These are phyloP conservation scores for Strobilomyces echinocephalus DNA, from an alignment of 768 basidiomycete species.

Conservation along the genomic window DNA sequence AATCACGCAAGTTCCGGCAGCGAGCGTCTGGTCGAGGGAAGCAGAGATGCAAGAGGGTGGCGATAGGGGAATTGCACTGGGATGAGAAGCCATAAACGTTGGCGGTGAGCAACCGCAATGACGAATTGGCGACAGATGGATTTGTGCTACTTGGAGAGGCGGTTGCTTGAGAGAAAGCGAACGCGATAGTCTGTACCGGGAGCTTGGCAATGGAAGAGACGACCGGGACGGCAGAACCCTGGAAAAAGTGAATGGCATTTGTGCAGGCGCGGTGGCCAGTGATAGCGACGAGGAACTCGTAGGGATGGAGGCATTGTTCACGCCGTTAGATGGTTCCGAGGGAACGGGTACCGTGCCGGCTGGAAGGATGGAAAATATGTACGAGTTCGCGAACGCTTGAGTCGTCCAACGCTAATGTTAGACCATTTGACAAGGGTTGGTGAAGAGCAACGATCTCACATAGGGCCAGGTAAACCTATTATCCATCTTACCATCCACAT, in stretches of 20 bases:
- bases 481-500: conserved; percentile 50
- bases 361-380: conserved; percentile 71
- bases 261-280: conserved; percentile 22
- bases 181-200: conserved; percentile 56
- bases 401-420: conserved; percentile 48
- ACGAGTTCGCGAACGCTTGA: conserved; percentile 69
- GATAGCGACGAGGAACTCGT: conserved; percentile 6
- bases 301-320: conserved; percentile 15
- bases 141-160: conserved; percentile 8
- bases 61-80: conserved; percentile 30
- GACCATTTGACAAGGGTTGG: conserved; percentile 53
- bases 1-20: too few species aligned
- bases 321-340: conserved; percentile 16
- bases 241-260: conserved; percentile 36
- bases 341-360: conserved; percentile 50
- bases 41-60: conserved; percentile 45
- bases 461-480: conserved; percentile 64
- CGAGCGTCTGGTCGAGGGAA: conserved; percentile 19
- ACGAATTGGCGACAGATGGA: too few species aligned
- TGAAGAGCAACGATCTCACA: conserved; percentile 35
- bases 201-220: conserved; percentile 64
- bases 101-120: background rate
- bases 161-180: conserved; percentile 50
- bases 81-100: conserved; percentile 42
- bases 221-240: conserved; percentile 63